A percentile compares a stretch with the other conserved stretches of the same genome.
These are phyloP conservation scores for Phytophthora vignae DNA, from an alignment of 352 stramenopile genomes.

Conservation along the genomic window DNA sequence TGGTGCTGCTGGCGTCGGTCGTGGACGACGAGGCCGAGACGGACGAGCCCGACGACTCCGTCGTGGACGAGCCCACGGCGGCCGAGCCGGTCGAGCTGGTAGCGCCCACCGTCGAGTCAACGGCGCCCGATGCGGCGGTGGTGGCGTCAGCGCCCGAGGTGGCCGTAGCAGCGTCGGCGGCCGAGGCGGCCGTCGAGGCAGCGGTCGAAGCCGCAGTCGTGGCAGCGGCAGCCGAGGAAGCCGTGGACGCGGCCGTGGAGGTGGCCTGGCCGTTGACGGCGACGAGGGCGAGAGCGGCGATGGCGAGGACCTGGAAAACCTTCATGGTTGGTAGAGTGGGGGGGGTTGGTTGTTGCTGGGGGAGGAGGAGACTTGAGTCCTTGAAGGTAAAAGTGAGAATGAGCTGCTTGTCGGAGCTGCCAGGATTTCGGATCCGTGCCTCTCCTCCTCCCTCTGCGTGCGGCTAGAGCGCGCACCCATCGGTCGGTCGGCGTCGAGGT, in stretches of 20 bases:
- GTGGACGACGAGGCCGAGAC: slow-evolving; percentile 18
- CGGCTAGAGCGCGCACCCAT: background rate
- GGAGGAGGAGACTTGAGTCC: no score
- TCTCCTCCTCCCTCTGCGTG: no score
- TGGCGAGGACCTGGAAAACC: slow-evolving; percentile 40
- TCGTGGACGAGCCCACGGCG: slow-evolving; percentile 7
- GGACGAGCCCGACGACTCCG: slow-evolving; percentile 17
- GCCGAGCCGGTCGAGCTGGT: slow-evolving; percentile 2
- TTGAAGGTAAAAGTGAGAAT: no score
- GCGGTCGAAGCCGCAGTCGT: background rate
- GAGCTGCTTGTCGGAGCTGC: no score
- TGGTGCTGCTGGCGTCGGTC: background rate
- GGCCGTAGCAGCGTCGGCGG: background rate
- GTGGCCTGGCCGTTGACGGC: slow-evolving; percentile 33
- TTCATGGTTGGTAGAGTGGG: slow-evolving; percentile 26
- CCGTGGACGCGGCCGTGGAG: slow-evolving; percentile 4
- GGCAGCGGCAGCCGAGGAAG: slow-evolving; percentile 1
- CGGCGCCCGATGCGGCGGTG: background rate
- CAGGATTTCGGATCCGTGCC: no score
- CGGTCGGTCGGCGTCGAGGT: slow-evolving; percentile 1
- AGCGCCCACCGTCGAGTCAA: slow-evolving; percentile 1
- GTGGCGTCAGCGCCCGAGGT: slow-evolving; percentile 5
- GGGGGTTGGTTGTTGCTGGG: no score
- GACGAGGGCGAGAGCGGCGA: slow-evolving; percentile 36
- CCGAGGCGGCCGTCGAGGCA: slow-evolving; percentile 2